Base-by-base conservation (phyloP, 2,329 filamentous ascomycete species). In the Celoporthe dispersa region DNA sequence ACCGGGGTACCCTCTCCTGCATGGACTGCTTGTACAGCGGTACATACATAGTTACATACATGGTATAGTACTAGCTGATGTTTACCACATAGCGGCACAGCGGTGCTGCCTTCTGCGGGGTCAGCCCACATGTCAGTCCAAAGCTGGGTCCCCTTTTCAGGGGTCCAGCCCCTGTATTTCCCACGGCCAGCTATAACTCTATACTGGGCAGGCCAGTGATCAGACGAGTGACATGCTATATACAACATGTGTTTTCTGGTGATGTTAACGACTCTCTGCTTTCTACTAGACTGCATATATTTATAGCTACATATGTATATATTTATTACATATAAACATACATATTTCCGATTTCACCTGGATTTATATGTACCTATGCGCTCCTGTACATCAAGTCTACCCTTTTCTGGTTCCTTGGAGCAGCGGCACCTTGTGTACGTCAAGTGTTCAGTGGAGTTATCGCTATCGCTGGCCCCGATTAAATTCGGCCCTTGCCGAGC, bases 71-170 rank as follows among this genome's bases (percentile, higher is more conserved):
- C n/a, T n/a, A n/a, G n/a, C n/a, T n/a, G n/a, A n/a, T n/a, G n/a
- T n/a, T n/a, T n/a, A n/a, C n/a, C n/a, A n/a, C n/a, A n/a, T n/a
- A n/a, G n/a, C n/a, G n/a, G 39, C 16, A 41, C 39, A 57, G n/a
- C 25, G 28, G 4, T 19, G 55, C 14, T n/a, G 16, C 11, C 28
- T 12, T 53, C 25, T 37, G 60, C 57, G 53, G 61, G 48, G 69
- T 68, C 69, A 65, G 66, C 22, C 69, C 69, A 70, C 69, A 65
- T 68, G 69, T 68, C 69, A 64, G 66, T 64, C 69, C 60, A 70
- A 35, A 41, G 55, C 22, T 61, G 44, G 55, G 66, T 61, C 67
- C 61, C 48, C 66, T 61, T 53, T 22, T 39, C 66, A 68, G 69
- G 66, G 69, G 61, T 57, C 19, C 2, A 55, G 66, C 62, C 69